These are phyloP conservation scores for Blastobotrys chiropterorum DNA, from an alignment of 805 yeast genomes.

Conservation along the genomic window DNA sequence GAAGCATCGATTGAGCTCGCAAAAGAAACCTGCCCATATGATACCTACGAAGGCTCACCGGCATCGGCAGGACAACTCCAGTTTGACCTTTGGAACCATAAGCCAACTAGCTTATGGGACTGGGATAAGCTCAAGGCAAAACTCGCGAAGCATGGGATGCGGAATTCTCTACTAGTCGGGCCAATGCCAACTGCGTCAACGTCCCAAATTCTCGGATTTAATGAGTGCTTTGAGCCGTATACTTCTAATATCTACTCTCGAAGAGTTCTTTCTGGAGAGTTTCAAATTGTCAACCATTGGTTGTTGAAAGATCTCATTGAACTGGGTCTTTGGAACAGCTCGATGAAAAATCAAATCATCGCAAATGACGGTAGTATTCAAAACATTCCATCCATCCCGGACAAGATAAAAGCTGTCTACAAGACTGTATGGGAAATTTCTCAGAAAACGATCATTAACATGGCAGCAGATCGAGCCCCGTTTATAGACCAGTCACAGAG, in stretches of 20 bases:
- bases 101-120: constrained; percentile 70
- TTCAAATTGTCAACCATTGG: constrained; percentile 81
- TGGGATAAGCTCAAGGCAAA: constrained; percentile 64
- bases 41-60: constrained; percentile 74
- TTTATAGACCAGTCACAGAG: constrained; percentile 87
- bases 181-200: constrained; percentile 99
- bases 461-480: constrained; percentile 71
- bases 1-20: constrained; percentile 83
- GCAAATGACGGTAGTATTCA: constrained; percentile 80
- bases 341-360: constrained; percentile 66
- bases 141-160: constrained; percentile 54
- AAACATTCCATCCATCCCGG: constrained; percentile 61
- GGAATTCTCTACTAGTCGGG: constrained; percentile 83
- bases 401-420: constrained; percentile 59
- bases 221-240: constrained; percentile 90
- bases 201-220: constrained; percentile 86
- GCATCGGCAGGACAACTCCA: constrained; percentile 76
- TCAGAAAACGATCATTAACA: constrained; percentile 70
- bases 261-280: constrained; percentile 86
- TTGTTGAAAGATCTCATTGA: constrained; percentile 70
- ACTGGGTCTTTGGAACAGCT: constrained; percentile 71
- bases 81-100: constrained; percentile 74
- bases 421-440: constrained; percentile 93
- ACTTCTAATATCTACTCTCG: constrained; percentile 86
- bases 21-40: constrained; percentile 56